Conservation (phyloP, 345 rosid species). For the Eucalyptus shirleyi region DNA sequence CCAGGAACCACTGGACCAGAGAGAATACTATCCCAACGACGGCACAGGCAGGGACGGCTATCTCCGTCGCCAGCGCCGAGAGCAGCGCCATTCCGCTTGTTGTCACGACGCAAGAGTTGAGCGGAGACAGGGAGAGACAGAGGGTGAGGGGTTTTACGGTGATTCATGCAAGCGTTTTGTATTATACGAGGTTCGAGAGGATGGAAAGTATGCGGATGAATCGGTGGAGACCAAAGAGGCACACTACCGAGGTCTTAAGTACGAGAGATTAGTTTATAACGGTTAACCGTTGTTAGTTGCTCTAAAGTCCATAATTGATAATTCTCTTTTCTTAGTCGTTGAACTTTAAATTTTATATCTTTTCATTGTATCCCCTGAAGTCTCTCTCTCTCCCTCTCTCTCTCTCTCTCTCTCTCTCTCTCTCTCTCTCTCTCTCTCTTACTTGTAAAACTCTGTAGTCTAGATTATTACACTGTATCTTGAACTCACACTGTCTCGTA, state of each 20-base stretch:
- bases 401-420: too few species aligned
- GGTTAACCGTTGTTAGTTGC: background rate
- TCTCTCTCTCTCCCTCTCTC: too few species aligned
- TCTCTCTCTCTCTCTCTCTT: too few species aligned
- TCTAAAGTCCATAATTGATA: background rate
- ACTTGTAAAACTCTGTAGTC: too few species aligned
- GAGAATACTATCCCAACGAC: slow-evolving; percentile 63
- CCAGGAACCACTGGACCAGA: slow-evolving; percentile 54
- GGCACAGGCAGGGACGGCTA: slow-evolving; percentile 50
- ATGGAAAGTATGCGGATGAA: background rate
- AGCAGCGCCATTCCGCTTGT: background rate
- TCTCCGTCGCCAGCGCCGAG: slow-evolving; percentile 58
- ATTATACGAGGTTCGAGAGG: background rate
- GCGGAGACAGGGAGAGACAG: background rate
- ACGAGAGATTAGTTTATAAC: background rate
- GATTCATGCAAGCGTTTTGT: background rate
- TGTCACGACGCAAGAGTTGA: background rate
- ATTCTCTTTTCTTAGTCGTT: too few species aligned
- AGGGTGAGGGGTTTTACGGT: background rate
- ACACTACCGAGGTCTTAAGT: background rate
- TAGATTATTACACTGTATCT: too few species aligned
- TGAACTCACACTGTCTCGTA: too few species aligned
- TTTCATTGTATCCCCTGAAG: too few species aligned
- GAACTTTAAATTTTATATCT: too few species aligned
- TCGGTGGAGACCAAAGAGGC: background rate